Evolutionary conservation across 1,284 basidiomycete genomes (phyloP), one percentile per base, ranked within the genome.

Genomic region (Erythrobasidium hasegawianum): DNA sequence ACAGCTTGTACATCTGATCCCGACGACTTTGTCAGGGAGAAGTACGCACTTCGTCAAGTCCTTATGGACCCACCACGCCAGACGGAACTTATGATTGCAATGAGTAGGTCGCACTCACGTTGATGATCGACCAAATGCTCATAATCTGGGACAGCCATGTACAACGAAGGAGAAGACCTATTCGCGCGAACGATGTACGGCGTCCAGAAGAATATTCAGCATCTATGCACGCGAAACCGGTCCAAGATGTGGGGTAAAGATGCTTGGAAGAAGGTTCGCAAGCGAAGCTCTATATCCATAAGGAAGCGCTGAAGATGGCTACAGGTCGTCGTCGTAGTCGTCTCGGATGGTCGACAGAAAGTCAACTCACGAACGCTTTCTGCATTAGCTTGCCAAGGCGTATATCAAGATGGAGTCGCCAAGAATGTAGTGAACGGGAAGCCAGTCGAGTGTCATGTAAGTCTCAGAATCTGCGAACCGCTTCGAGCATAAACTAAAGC

Each of bases 161-260:
- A 65, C 47, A 68, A 79, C 71, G 87, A 88, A 75, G 86, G 87
- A 73, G 87, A 88, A 73, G 80, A 83, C 67, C 79, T 88, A 7
- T 88, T 94, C 61, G 24, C 73, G 72, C 80, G 90, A 49, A 90
- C 91, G 0, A 92, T 95, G 89, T 86, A 92, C 72, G 91, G 91
- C 65, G 87, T 95, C 13, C 90, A 95, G 80, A 90, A 73, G 64
- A 75, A 75, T 57, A 82, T 90, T 58, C 85, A 84, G 13, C 87
- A 90, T 75, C 77, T 94, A 68, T 92, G 89, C 76, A 87, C 86
- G 71, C 81, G 90, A 20, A 87, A 87, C 50, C 79, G 89, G 61
- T 88, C 86, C 72, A 91, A 90, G 81, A 96, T 88, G 0, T 97
- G 94, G 94, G 92, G 92, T 1, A 88, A 90, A 76, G 90, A 96